A percentile compares a stretch with the other conserved stretches of the same genome.
Conservation (phyloP, 1,284 basidiomycete species). For the Apiotrichum sp. region DNA sequence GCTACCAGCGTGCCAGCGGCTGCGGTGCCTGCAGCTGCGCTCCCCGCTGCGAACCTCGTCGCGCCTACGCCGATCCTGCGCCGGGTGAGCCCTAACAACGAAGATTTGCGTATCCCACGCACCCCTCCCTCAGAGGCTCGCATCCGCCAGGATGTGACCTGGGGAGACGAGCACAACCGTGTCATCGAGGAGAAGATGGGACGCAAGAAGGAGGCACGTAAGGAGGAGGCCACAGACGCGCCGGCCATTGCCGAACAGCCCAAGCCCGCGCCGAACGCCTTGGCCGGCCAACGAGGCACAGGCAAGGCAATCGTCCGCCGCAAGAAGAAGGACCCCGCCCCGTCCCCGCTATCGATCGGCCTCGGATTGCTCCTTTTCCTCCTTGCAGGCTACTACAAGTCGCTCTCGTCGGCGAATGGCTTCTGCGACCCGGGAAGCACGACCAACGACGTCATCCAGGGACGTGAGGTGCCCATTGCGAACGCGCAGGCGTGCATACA, state of each 20-base stretch:
- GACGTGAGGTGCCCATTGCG: constrained; percentile 40
- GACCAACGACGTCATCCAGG: constrained; percentile 57
- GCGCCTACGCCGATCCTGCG: constrained; percentile 22
- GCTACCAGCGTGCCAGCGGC: constrained; percentile 8
- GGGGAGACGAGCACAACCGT: constrained; percentile 31
- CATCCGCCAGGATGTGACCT: constrained; percentile 17
- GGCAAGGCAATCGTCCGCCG: constrained; percentile 12
- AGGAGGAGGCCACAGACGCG: not conserved
- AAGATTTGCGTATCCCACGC: constrained; percentile 33
- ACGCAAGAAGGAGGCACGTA: constrained; percentile 1
- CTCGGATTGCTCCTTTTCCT: constrained; percentile 49
- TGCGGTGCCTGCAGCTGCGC: not conserved
- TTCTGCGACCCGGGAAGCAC: constrained; percentile 67
- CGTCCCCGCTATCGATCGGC: constrained; percentile 48
- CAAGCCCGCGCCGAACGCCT: not conserved
- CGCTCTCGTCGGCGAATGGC: constrained; percentile 65
- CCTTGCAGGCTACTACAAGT: constrained; percentile 46
- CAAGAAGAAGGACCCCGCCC: constrained; percentile 11
- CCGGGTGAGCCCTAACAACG: constrained; percentile 30
- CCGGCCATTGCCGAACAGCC: not conserved
- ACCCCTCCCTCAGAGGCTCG: constrained; percentile 16
- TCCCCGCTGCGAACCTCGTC: not conserved
- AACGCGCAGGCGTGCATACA: constrained; percentile 58
- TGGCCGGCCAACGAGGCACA: not conserved
- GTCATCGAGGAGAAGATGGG: constrained; percentile 29